Conservation (phyloP, 495 filamentous ascomycete species). For the Penicillium angulare region DNA sequence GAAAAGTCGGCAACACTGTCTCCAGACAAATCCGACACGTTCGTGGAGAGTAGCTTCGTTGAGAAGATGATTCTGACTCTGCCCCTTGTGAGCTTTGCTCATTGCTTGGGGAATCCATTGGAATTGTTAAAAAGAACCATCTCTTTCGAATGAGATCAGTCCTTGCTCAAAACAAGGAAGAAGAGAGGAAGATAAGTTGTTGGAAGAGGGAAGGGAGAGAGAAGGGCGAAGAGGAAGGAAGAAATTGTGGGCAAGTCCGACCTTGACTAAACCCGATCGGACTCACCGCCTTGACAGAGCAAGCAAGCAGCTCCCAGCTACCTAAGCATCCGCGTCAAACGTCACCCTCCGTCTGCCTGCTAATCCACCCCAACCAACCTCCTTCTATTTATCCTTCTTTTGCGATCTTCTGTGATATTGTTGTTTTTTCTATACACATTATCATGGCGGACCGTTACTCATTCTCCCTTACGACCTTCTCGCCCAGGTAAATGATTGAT, state of each 20-base stretch:
- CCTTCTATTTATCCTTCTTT: constrained; percentile 10
- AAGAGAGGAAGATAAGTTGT: neutral
- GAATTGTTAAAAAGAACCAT: neutral
- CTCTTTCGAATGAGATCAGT: neutral
- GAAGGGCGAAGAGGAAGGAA: constrained; percentile 3
- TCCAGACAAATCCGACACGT: constrained; percentile 94
- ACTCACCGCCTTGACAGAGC: constrained; percentile 34
- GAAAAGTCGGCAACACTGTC: constrained; percentile 72
- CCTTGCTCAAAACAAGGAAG: neutral
- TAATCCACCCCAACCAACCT: constrained; percentile 11
- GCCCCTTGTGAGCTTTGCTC: constrained; percentile 10
- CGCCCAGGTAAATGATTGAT: constrained; percentile 76
- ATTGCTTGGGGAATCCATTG: constrained; percentile 16
- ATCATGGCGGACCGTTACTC: constrained; percentile 98
- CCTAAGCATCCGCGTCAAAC: constrained; percentile 23
- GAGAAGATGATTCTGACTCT: constrained; percentile 15
- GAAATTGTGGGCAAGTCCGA: neutral
- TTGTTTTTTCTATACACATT: constrained; percentile 3
- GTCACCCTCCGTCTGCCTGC: constrained; percentile 31
- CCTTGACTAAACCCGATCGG: constrained; percentile 13
- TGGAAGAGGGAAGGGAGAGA: neutral
- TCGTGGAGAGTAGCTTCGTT: constrained; percentile 61
- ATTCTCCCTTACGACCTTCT: constrained; percentile 99
- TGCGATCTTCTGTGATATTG: constrained; percentile 8
- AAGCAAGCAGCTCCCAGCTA: constrained; percentile 12